Evolutionary conservation across 176 grass and related monocot species (phyloP).

Genomic region (Carex pumila): DNA sequence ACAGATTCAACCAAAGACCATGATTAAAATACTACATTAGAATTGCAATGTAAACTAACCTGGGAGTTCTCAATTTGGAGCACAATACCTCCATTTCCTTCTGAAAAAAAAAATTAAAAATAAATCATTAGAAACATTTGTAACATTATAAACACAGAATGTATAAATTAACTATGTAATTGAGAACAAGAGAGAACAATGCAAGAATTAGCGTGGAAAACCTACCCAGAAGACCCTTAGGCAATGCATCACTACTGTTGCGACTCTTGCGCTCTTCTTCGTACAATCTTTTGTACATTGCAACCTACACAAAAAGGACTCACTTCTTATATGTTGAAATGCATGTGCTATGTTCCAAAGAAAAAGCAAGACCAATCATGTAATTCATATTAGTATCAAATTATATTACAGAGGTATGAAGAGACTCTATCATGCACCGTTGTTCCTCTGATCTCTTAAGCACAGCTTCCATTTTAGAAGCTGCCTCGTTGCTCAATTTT

Average conservation of each 20-base stretch:
- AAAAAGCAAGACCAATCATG: background rate
- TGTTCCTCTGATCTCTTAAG: conserved; percentile 96
- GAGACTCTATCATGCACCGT: conserved; percentile 85
- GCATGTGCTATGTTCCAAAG: conserved; percentile 2
- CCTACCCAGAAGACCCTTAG: conserved; percentile 44
- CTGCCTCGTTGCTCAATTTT: conserved; percentile 47
- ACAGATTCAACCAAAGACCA: conserved; percentile 15
- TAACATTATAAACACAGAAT: conserved; percentile 1
- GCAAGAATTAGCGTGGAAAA: background rate
- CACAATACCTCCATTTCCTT: conserved; percentile 63
- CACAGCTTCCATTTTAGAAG: conserved; percentile 72
- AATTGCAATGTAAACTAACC: conserved; percentile 29
- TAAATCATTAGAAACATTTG: conserved; percentile 7
- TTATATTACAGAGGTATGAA: conserved; percentile 74
- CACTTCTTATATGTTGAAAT: background rate
- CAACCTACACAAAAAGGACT: conserved; percentile 44
- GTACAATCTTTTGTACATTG: conserved; percentile 88
- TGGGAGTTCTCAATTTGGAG: conserved; percentile 79
- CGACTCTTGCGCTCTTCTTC: conserved; percentile 73
- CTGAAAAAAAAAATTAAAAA: conserved; percentile 27
- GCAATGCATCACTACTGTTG: conserved; percentile 35
- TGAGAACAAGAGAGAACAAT: background rate
- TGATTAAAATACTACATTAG: conserved; percentile 12
- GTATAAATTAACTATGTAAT: background rate
- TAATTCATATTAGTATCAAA: background rate